Evolutionary conservation across 1,284 basidiomycete species (phyloP), one percentile per base, ranked within the genome.

Genomic region (Sanguinoderma infundibulare): DNA sequence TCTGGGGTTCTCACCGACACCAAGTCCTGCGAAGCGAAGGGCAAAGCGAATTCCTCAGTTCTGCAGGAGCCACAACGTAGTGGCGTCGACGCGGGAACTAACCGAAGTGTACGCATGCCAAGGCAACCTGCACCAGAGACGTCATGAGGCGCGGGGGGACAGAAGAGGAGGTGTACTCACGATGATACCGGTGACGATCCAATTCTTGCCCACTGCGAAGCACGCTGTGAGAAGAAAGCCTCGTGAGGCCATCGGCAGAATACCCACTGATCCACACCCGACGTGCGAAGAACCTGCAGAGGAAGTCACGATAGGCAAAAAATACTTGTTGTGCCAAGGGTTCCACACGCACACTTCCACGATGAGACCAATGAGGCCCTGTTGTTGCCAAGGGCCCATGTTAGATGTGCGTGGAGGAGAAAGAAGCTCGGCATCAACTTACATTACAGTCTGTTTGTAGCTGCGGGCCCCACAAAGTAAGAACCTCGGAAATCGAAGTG

Each of bases 391-490:
- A 30, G 24, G 24, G 40, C 6, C 6, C 38, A 32, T 15, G 39
- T 30, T 20, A 40, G 46, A 12, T 26, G 24, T 26, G 17, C 20
- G 9, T 9, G 5, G 42, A 14, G 24, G 17, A 17, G 53, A 14
- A 15, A 2, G 22, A 2, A 34, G 14, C 20, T 38, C 7, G 17
- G 24, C 14, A 36, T 28, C 10, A 14, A 54, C 72, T 44, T 34
- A 74, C 73, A 47, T 74, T 75, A 57, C 67, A 72, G 53, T 74
- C 73, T 42, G 72, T 70, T 67, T 72, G 72, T 6, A 73, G 46
- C 71, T 74, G 30, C 14, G 30, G n/a, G 39, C 28, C 47, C 35
- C 4, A 30, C 9, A 35, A 36, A n/a, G 17, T 44, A 12, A 38
- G 34, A 26, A 28, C 15, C 7, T 34, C 17, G 14, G 20, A 55